Evolutionary conservation across 2,329 filamentous ascomycete species (phyloP), one percentile per base, ranked within the genome.

Genomic region (Helotiales sp.): DNA sequence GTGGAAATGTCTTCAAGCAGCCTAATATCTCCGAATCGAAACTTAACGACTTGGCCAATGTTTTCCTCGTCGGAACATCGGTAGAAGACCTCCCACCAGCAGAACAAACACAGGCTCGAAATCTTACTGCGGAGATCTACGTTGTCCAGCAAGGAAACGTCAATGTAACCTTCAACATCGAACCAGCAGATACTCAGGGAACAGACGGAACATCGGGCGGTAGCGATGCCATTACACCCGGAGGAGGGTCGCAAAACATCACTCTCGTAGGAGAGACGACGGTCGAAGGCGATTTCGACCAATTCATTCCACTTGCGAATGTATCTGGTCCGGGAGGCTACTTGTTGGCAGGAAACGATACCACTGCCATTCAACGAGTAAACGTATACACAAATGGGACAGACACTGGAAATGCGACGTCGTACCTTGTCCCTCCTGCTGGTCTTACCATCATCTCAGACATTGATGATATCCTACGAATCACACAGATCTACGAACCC

Each of bases 1-100:
- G 89, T 63, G 90, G 89, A 64, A 91, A 91, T 67, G 86, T 92
- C n/a, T 93, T 87, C 78, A 92, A 91, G 72, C 82, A 88, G 61
- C 89, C 89, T 1, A 82, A 89, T 58, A 86, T 89, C 31, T 81
- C 80, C 1, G 77, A 84, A 64, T 75, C 77, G 31, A 89, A 84
- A 64, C 75, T 93, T 46, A 81, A 93, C 64, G 78, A 86, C 34
- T 77, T 92, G 3, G 87, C 88, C 57, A 85, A 91, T 63, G 72
- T 84, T 30, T 91, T 92, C 73, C 78, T 93, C 9, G 80, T 91
- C 58, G 86, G 80, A 50, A 84, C 82, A 5, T 79, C 80, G 54
- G 80, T 91, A 33, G 71, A 81, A 9, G 73, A 85, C 13, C 78
- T 93, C 5, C 79, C 82, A 1, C 68, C 78, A 1, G 73, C 79